Evolutionary conservation across 441 rosid genomes (phyloP), one percentile per base, ranked within the genome.

Genomic region (Erodium texanum): DNA sequence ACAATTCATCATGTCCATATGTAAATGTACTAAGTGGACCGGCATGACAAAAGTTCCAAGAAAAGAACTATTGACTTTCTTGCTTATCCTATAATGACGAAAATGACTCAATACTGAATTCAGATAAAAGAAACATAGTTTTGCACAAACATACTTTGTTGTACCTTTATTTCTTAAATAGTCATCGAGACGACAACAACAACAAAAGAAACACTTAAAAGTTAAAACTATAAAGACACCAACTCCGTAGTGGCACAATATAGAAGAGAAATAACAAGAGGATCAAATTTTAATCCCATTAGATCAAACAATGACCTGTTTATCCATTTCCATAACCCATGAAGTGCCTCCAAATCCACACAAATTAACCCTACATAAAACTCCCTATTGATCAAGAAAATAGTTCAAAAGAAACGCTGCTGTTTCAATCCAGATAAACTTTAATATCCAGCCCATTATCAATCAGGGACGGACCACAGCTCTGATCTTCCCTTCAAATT

Each of bases 401-500:
- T 15, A 41, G 3, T 58, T 54, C 62, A 54, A 58, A 20, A 24
- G 64, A 48, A 48, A 48, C 15, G n/a, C 14, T 23, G 34, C 34
- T 61, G 14, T 24, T 54, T 84, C 82, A 93, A 38, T 88, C 96
- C 1, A 93, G 94, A 78, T 85, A 90, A 62, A 88, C 81, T 76
- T 93, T 87, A 18, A 93, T 74, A 76, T 88, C 92, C 20, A 89
- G 89, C 68, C 96, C 97, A 16, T 82, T 87, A 70, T 93, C 97
- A 69, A 93, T 87, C 59, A 93, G 87, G 23, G 94, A 89, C 78
- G 97, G 48, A 90, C 97, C 70, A 93, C 91, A 61, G 96, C 98
- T 79, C 96, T 79, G 65, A 92, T 89, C 74, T 92, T 92, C 16
- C 98, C 97, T 83, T 89, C 96, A 76, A 92, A 92, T 75, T 85